Evolutionary conservation across 2,329 filamentous ascomycete genomes (phyloP).

Genomic region (Penicillium italicum): DNA sequence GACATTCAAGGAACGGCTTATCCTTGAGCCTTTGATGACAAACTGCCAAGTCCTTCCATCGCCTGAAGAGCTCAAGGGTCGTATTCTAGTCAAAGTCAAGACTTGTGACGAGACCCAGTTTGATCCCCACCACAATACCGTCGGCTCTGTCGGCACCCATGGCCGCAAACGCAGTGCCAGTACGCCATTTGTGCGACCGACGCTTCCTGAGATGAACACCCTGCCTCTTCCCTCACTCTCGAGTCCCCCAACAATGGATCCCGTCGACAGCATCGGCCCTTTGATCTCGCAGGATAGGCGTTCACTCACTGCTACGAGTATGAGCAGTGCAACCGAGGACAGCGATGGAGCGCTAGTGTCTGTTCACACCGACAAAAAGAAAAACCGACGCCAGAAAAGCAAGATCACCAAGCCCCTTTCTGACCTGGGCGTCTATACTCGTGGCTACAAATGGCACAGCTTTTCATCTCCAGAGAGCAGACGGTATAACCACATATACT

Average conservation of each 20-base stretch:
- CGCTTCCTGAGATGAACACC: conserved; percentile 55
- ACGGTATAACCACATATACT: conserved; percentile 90
- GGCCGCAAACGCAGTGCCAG: conserved; percentile 67
- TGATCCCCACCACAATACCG: conserved; percentile 44
- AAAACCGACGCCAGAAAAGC: conserved; percentile 58
- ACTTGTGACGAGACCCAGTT: conserved; percentile 59
- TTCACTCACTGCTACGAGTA: conserved; percentile 53
- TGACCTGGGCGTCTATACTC: conserved; percentile 75
- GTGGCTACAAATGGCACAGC: conserved; percentile 76
- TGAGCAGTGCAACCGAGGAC: conserved; percentile 67
- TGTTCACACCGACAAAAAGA: conserved; percentile 55
- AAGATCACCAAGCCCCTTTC: conserved; percentile 83
- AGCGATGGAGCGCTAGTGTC: conserved; percentile 61
- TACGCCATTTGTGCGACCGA: conserved; percentile 67
- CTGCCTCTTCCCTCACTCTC: conserved; percentile 47
- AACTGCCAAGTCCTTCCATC: conserved; percentile 70
- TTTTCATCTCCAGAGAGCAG: conserved; percentile 77
- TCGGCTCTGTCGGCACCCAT: conserved; percentile 33
- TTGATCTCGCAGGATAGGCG: conserved; percentile 51
- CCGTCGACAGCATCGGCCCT: conserved; percentile 44
- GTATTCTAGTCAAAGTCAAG: conserved; percentile 93
- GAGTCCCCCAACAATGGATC: conserved; percentile 52
- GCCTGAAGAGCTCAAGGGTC: conserved; percentile 77
- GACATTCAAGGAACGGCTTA: conserved; percentile 73
- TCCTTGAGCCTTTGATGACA: conserved; percentile 70